phyloP scores from a whole-genome alignment of 2,329 filamentous ascomycete species.

The Colletotrichum lindemuthianum region DNA sequence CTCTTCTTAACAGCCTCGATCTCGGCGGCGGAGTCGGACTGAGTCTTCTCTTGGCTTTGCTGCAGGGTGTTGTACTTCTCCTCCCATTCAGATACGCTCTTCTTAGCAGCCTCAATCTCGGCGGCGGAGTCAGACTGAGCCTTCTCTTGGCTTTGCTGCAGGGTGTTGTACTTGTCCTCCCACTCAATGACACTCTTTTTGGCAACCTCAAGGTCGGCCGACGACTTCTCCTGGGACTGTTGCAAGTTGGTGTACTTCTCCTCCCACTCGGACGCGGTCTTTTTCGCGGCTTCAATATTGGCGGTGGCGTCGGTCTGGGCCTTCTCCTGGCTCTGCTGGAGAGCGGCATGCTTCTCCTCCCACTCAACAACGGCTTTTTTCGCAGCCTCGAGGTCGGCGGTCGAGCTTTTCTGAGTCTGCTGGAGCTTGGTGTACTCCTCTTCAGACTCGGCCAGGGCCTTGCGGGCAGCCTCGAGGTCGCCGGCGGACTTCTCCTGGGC shows the following conservation, averaged over 20 bases:
- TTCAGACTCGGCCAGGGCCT: slow-evolving; percentile 37
- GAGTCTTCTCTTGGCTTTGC: slow-evolving; percentile 40
- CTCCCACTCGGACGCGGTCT: slow-evolving; percentile 38
- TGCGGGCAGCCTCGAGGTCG: slow-evolving; percentile 29
- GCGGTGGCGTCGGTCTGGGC: slow-evolving; percentile 45
- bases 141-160: slow-evolving; percentile 38
- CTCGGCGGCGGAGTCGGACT: slow-evolving; percentile 38
- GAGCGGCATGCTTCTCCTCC: slow-evolving; percentile 39
- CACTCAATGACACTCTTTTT: slow-evolving; percentile 37
- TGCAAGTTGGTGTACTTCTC: slow-evolving; percentile 42
- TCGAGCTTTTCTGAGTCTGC: slow-evolving; percentile 35
- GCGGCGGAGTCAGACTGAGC: slow-evolving; percentile 41
- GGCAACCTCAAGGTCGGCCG: slow-evolving; percentile 37
- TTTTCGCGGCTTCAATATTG: slow-evolving; percentile 36
- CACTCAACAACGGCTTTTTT: slow-evolving; percentile 37
- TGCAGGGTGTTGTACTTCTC: slow-evolving; percentile 43
- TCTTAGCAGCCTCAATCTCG: slow-evolving; percentile 38
- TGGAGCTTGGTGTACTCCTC: slow-evolving; percentile 37
- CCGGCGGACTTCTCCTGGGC: slow-evolving; percentile 7
- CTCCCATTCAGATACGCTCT: slow-evolving; percentile 38
- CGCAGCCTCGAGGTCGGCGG: slow-evolving; percentile 23
- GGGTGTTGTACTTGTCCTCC: slow-evolving; percentile 43
- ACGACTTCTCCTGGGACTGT: slow-evolving; percentile 36
- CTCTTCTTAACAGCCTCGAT: slow-evolving; percentile 38
- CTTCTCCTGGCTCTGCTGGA: slow-evolving; percentile 39